These are phyloP conservation scores for Knoxdaviesia proteae DNA, from an alignment of 2,329 filamentous ascomycete species.

Conservation along the genomic window DNA sequence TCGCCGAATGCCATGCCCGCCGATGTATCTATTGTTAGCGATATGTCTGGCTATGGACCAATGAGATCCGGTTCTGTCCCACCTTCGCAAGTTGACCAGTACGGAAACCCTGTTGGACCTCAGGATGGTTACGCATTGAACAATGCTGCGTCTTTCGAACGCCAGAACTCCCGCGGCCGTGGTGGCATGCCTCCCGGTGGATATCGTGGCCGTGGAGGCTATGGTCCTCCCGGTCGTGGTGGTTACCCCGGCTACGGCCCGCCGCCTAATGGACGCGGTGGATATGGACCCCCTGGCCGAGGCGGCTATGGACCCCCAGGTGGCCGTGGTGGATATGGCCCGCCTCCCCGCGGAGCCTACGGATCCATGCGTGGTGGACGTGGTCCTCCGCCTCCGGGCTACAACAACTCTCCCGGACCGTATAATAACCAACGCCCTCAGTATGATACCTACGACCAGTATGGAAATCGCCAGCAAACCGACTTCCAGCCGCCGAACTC, in stretches of 20 bases:
- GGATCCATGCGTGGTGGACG: constrained; percentile 13
- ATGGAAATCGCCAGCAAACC: constrained; percentile 9
- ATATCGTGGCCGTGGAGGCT: constrained; percentile 26
- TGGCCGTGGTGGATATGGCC: constrained; percentile 18
- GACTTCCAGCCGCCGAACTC: constrained; percentile 1
- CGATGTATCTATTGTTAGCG: constrained; percentile 16
- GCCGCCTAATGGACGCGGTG: constrained; percentile 17
- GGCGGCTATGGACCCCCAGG: constrained; percentile 20
- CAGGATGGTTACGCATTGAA: constrained; percentile 25
- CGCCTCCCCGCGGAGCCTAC: constrained; percentile 15
- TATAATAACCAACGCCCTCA: constrained; percentile 18
- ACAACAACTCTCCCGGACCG: constrained; percentile 14
- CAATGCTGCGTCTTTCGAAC: constrained; percentile 24
- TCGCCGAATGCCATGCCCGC: constrained; percentile 24
- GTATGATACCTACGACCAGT: constrained; percentile 15
- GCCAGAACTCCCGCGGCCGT: constrained; percentile 31
- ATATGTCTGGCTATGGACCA: constrained; percentile 14
- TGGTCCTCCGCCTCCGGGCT: constrained; percentile 21
- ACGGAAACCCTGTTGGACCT: constrained; percentile 35
- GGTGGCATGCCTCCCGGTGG: constrained; percentile 19
- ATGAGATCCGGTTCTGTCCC: constrained; percentile 19
- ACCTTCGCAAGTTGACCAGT: constrained; percentile 31
- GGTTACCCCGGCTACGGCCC: constrained; percentile 25
- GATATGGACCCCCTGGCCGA: constrained; percentile 20
- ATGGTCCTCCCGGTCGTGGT: constrained; percentile 22